Percentiles rank a stretch among this genome's conserved stretches.
phyloP scores from a whole-genome alignment of 2,329 filamentous ascomycete genomes.

The Ampelomyces quisqualis region DNA sequence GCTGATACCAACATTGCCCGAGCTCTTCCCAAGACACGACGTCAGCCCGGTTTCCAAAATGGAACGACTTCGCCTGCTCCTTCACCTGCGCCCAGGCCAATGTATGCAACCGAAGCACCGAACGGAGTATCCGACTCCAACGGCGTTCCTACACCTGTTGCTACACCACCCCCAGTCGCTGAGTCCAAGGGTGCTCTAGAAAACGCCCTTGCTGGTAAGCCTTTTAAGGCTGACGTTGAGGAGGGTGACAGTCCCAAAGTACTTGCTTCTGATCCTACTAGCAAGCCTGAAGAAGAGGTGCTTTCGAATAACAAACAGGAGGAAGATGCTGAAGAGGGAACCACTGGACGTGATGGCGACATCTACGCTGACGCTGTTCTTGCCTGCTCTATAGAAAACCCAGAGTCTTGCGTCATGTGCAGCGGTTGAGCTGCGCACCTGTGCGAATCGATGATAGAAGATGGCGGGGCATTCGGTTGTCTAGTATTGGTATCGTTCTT shows the following conservation, averaged over 20 bases:
- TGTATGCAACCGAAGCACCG: slow-evolving; percentile 61
- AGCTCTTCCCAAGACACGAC: slow-evolving; percentile 66
- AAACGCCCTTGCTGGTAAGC: slow-evolving; percentile 60
- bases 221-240: slow-evolving; percentile 73
- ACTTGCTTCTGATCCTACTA: slow-evolving; percentile 67
- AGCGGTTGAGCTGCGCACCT: slow-evolving; percentile 66
- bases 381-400: slow-evolving; percentile 96
- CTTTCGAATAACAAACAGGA: slow-evolving; percentile 64
- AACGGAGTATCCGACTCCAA: slow-evolving; percentile 49
- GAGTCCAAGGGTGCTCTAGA: slow-evolving; percentile 55
- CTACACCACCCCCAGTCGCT: slow-evolving; percentile 62
- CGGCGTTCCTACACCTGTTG: slow-evolving; percentile 68
- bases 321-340: slow-evolving; percentile 72
- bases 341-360: slow-evolving; percentile 76
- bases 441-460: background rate
- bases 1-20: slow-evolving; percentile 76
- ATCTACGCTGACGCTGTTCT: slow-evolving; percentile 94
- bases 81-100: slow-evolving; percentile 65
- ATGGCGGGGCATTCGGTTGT: slow-evolving; percentile 5
- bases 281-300: slow-evolving; percentile 62
- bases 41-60: slow-evolving; percentile 43
- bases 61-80: slow-evolving; percentile 51
- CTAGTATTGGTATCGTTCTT: too few relatives aligned
- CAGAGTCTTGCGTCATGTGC: slow-evolving; percentile 95
- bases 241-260: slow-evolving; percentile 80